phyloP scores from a whole-genome alignment of 257 asterid genomes.

The Capsicum pubescens region DNA sequence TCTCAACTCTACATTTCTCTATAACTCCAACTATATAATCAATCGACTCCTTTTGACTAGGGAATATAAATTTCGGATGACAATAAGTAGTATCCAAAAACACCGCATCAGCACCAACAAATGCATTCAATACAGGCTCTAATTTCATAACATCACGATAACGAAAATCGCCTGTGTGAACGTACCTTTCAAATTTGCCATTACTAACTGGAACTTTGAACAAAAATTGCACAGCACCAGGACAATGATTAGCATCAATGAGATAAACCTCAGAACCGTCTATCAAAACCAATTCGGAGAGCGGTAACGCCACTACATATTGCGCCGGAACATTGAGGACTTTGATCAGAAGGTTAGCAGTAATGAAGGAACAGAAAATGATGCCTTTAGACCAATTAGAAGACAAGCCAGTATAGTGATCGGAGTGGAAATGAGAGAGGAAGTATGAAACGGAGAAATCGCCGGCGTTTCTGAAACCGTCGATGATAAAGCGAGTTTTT shows the following conservation, averaged over 20 bases:
- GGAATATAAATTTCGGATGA: constrained; percentile 82
- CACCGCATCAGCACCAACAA: constrained; percentile 77
- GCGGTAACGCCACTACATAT: constrained; percentile 59
- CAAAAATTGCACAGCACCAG: constrained; percentile 90
- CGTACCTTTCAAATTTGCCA: constrained; percentile 67
- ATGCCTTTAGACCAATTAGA: constrained; percentile 79
- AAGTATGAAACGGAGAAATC: constrained; percentile 76
- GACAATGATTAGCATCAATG: constrained; percentile 91
- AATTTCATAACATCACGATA: constrained; percentile 69
- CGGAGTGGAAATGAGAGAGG: constrained; percentile 96
- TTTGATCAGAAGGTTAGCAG: constrained; percentile 71
- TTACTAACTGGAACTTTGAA: constrained; percentile 60
- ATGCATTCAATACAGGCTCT: constrained; percentile 49
- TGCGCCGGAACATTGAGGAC: constrained; percentile 62
- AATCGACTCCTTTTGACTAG: constrained; percentile 84
- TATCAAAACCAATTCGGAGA: constrained; percentile 47
- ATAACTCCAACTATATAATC: constrained; percentile 74
- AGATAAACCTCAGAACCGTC: constrained; percentile 72
- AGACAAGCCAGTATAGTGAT: constrained; percentile 82
- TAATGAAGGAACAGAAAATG: constrained; percentile 70
- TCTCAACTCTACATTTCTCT: constrained; percentile 54
- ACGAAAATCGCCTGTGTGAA: constrained; percentile 93
- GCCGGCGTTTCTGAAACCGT: constrained; percentile 72
- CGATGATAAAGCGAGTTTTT: constrained; percentile 79
- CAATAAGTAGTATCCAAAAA: constrained; percentile 91